Evolutionary conservation across 2,329 filamentous ascomycete genomes (phyloP), one percentile per base, ranked within the genome.

Genomic region (Ascochyta fabae): DNA sequence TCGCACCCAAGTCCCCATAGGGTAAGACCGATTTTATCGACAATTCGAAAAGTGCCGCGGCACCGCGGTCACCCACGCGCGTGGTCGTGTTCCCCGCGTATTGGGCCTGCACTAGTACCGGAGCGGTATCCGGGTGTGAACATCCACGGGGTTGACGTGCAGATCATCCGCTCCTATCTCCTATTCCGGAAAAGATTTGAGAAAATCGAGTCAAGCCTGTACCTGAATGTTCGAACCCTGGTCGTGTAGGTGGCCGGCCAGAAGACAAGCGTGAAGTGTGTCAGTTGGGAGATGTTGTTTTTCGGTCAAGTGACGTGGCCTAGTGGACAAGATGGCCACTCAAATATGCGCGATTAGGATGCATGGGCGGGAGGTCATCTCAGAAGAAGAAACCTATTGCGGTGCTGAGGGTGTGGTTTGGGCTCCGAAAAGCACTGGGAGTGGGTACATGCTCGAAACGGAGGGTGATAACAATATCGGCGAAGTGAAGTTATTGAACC

Each of bases 1-100:
- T 55, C 53, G 46, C 52, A 45, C 41, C 29, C 23, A 49, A 29
- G 35, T 42, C 52, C 23, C 27, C 52, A 55, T 46, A 46, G 35
- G 31, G 52, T 41, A 29, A 46, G 26, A 38, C 38, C 5, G 24
- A 24, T 19, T 1, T n/a, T 4, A 38, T 34, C 24, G 22, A 34
- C 24, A 6, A 4, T 16, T 48, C 35, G 23, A n/a, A 15, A 42
- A 38, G 41, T 41, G 36, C 52, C 53, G 53, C 46, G 46, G 53
- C 46, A 50, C 46, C 53, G 23, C 46, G 40, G 45, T 49, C 45
- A 27, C 4, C 26, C 27, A 43, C 26, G 26, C 34, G 39, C n/a
- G 40, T 45, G n/a, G 43, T 36, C 15, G 12, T n/a, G 4, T 36
- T 36, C 53, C 46, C 53, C 53, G 41, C 53, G 46, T n/a, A 26